These are phyloP conservation scores for Pythium phragmitis DNA, from an alignment of 352 stramenopile species.

Conservation along the genomic window DNA sequence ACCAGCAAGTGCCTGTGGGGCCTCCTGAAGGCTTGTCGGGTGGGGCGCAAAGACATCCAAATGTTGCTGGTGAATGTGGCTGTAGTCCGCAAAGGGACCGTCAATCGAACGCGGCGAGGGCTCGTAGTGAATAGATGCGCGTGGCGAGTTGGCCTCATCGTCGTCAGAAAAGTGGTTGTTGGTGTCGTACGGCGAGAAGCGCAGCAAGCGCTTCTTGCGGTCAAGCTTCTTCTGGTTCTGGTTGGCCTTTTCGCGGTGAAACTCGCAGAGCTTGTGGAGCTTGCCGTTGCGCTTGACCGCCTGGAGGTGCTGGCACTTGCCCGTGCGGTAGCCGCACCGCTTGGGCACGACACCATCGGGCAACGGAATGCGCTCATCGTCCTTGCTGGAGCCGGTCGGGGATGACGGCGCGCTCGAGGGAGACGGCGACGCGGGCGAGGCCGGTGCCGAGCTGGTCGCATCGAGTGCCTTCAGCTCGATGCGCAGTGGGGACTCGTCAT, in stretches of 20 bases:
- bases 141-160: conserved; percentile 39
- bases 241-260: conserved; percentile 82
- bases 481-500: conserved; percentile 25
- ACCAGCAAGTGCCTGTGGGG: conserved; percentile 50
- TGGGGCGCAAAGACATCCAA: conserved; percentile 30
- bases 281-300: conserved; percentile 81
- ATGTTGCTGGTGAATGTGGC: conserved; percentile 8
- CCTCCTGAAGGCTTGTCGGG: conserved; percentile 66
- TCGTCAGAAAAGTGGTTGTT: conserved; percentile 34
- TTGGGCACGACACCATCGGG: conserved; percentile 32
- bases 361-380: conserved; percentile 24
- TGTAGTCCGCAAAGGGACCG: conserved; percentile 8
- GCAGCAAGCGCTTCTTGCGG: conserved; percentile 78
- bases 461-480: conserved; percentile 31
- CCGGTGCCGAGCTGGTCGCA: background rate
- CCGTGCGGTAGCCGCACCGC: conserved; percentile 77
- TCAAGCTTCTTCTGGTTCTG: conserved; percentile 87
- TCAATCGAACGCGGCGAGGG: conserved; percentile 57
- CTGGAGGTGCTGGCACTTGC: conserved; percentile 81
- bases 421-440: background rate
- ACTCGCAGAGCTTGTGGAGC: conserved; percentile 85
- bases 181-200: conserved; percentile 39
- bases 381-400: conserved; percentile 12
- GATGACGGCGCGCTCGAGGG: conserved; percentile 21
- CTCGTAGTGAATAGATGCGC: conserved; percentile 40